Base-by-base conservation (phyloP, 1,284 basidiomycete species). In the Lignosus rhinocerotis region DNA sequence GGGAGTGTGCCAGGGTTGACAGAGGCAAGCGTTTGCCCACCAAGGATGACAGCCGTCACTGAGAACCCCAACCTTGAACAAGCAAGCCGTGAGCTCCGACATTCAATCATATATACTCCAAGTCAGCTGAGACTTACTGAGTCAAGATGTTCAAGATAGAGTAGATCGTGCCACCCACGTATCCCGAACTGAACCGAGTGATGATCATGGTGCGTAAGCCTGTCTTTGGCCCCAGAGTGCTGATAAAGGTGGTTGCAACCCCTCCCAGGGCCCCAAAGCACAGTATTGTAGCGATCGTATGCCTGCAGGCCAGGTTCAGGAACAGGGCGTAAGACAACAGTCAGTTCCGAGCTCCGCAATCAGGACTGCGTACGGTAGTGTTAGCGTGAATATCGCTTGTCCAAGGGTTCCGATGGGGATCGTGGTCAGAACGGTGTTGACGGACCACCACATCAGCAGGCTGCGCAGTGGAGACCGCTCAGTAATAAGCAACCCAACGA, bases 181-280 rank as follows among this genome's bases (percentile, higher is more conserved):
- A 86, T 5, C 84, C 86, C 3, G 82, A 82, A 55, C 80, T 80
- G 64, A 79, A 86, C 1, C 84, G 75, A 4, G 76, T 72, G 58
- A 82, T 80, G 53, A 81, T 67, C 82, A 89, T 87, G 0, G 85
- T 87, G 6, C 86, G 76, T 50, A 88, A 69, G 7, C 87, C 87
- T 0, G 82, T 81, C 61, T 75, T 72, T 1, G 86, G 85, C 0
- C 86, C 86, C n/a, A 88, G 76, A 1, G 77, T 83, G 12, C 84
- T 80, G 50, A 85, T 79, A 66, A 83, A 84, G 0, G 80, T 79
- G 0, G 77, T 77, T 19, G 73, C 58, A 49, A 76, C 51, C 8
- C 71, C 71, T 5, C 80, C 80, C 6, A 82, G 67, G 17, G 76
- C 72, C 49, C 72, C 71, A 55, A 81, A 81, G 61, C 78, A 79